Base-by-base conservation (phyloP, 1,139 yeast species). In the Debaryomycetaceae sp. region DNA sequence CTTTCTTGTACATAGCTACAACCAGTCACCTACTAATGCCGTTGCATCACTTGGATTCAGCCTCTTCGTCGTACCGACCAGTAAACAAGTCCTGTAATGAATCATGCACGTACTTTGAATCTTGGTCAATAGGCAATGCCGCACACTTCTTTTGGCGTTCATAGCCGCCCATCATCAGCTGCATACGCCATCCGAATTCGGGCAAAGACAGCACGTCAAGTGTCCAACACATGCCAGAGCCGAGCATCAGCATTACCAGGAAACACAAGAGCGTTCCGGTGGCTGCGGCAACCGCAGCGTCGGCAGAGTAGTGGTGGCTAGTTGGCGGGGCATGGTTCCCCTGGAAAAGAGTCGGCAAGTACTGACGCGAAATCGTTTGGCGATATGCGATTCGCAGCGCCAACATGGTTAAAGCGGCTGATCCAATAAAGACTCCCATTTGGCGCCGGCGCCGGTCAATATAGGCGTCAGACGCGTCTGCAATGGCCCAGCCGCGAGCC, bases 201-300 rank as follows among this genome's bases (percentile, higher is more conserved):
- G 63, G 58, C 28, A 79, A 62, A 23, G 60, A 65, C 18, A 81
- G 68, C 5, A 85, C 76, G 46, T 85, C 93, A 51, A 69, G 61
- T 18, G 77, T 62, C 94, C 95, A 85, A 39, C 85, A 77, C 1
- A 74, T 63, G 3, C 95, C 94, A 25, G 83, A 71, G 2, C 77
- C 60, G 7, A 73, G 55, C 81, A 83, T 80, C 4, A 83, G 70
- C 42, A 81, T 70, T 0, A 85, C 72, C 2, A 85, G 69, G 1
- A 77, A 68, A 6, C 95, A 82, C 18, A 86, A 57, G 27, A 81
- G 54, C 0, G 94, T 72, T 0, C 95, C 93, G 24, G 83, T 77
- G 0, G 81, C 75, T 4, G 87, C 86, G 0, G 96, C 97, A 22
- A 76, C 76, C 18, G 85, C 74, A 2, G 95, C 96, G 51, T 87